phyloP scores from a whole-genome alignment of 352 stramenopile species.

The Phytophthora boehmeriae region DNA sequence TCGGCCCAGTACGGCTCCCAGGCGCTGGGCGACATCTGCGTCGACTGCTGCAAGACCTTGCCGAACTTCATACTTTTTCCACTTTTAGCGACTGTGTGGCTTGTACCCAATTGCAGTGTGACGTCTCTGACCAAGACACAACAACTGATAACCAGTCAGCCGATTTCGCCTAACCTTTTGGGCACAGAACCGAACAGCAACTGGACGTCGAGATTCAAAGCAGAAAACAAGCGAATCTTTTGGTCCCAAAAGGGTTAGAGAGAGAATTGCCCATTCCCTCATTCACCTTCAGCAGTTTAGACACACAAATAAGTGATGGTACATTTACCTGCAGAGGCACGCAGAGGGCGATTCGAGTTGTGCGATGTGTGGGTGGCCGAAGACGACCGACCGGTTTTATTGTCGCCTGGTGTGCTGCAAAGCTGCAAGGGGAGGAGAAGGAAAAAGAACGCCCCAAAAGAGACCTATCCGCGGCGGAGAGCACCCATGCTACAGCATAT shows the following conservation, averaged over 20 bases:
- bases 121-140: constrained; percentile 13
- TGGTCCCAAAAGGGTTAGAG: background rate
- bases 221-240: constrained; percentile 43
- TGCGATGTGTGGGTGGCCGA: background rate
- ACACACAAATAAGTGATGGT: too few species aligned
- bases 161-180: background rate
- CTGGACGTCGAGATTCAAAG: constrained; percentile 39
- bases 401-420: background rate
- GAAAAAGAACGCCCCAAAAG: background rate
- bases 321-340: too few species aligned
- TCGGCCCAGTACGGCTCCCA: constrained; percentile 86
- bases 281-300: too few species aligned
- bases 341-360: too few species aligned
- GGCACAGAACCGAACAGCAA: constrained; percentile 17
- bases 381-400: background rate
- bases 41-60: constrained; percentile 88
- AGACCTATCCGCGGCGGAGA: background rate
- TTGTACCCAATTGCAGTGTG: constrained; percentile 1
- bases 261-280: background rate
- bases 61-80: constrained; percentile 94
- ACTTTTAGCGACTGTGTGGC: background rate
- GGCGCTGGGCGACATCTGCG: constrained; percentile 76
- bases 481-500: background rate
- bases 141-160: constrained; percentile 39
- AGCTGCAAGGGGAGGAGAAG: background rate